Conservation (phyloP, 305 asterid genomes). For the Fraxinus platypoda region DNA sequence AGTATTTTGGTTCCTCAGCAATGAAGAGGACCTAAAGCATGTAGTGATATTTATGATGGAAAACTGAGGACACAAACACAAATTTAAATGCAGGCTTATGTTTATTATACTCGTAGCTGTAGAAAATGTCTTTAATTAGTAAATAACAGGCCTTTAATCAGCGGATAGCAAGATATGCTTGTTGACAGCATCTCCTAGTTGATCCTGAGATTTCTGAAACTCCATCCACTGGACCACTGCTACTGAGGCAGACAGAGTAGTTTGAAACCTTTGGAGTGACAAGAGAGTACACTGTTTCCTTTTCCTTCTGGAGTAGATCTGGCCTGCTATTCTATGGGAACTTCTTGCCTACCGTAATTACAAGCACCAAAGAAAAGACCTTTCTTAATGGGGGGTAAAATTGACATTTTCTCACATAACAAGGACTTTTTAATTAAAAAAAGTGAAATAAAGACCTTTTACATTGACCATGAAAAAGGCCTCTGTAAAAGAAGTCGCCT, state of each 20-base stretch:
- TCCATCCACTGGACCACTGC: not conserved
- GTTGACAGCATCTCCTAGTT: not conserved
- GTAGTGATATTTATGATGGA: not conserved
- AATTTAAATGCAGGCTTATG: not conserved
- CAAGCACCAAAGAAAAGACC: not conserved
- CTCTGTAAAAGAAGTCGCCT: not conserved
- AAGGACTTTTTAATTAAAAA: not conserved
- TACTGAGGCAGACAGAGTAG: not conserved
- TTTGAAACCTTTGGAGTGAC: not conserved
- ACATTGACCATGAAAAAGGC: not conserved
- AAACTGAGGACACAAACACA: not conserved
- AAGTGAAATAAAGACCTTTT: not conserved
- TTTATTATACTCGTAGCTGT: not conserved
- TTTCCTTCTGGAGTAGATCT: not conserved
- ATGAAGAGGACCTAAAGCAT: not conserved
- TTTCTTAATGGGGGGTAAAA: not conserved
- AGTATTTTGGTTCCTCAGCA: not conserved
- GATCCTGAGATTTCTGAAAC: not conserved
- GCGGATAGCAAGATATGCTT: not conserved
- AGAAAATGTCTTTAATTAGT: not conserved
- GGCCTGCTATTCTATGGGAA: not conserved
- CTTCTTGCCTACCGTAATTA: not conserved
- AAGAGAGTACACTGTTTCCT: not conserved
- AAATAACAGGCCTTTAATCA: not conserved
- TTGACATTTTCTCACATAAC: not conserved